These are phyloP conservation scores for Orbilia blumenaviensis DNA, from an alignment of 2,329 filamentous ascomycete genomes.

Conservation along the genomic window DNA sequence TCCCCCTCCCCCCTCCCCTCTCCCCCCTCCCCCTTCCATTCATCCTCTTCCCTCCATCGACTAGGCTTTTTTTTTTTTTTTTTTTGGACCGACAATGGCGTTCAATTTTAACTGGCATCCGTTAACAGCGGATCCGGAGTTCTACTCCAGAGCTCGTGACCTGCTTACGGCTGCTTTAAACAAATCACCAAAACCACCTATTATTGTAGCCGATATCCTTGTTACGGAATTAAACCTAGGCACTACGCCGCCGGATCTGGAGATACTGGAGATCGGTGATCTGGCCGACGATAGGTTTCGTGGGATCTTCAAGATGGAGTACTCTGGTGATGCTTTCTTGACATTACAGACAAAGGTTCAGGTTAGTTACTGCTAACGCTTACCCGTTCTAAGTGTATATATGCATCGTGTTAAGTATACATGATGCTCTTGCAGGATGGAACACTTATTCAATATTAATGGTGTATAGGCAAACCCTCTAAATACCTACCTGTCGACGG, in stretches of 20 bases:
- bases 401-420: neutral
- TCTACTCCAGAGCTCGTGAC: slow-evolving; percentile 89
- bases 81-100: slow-evolving; percentile 71
- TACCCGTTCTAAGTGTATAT: neutral
- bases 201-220: slow-evolving; percentile 98
- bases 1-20: neutral
- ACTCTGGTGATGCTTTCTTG: slow-evolving; percentile 92
- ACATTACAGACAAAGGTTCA: slow-evolving; percentile 96
- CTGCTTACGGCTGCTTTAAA: slow-evolving; percentile 94
- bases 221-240: slow-evolving; percentile 98
- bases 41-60: neutral
- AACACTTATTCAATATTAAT: slow-evolving; percentile 2
- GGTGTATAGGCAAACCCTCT: slow-evolving; percentile 80
- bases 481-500: slow-evolving; percentile 92
- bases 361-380: slow-evolving; percentile 62
- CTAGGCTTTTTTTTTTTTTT: too few relatives aligned
- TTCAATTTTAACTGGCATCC: slow-evolving; percentile 99
- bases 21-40: neutral
- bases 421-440: neutral
- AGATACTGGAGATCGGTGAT: slow-evolving; percentile 97
- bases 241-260: slow-evolving; percentile 89
- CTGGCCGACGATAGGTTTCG: slow-evolving; percentile 95
- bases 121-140: slow-evolving; percentile 90
- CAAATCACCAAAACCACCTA: slow-evolving; percentile 96
- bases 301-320: slow-evolving; percentile 99